Percentiles rank a stretch among this genome's conserved stretches.
phyloP scores from a whole-genome alignment of 495 filamentous ascomycete genomes.

The Chaetomium fimeti region DNA sequence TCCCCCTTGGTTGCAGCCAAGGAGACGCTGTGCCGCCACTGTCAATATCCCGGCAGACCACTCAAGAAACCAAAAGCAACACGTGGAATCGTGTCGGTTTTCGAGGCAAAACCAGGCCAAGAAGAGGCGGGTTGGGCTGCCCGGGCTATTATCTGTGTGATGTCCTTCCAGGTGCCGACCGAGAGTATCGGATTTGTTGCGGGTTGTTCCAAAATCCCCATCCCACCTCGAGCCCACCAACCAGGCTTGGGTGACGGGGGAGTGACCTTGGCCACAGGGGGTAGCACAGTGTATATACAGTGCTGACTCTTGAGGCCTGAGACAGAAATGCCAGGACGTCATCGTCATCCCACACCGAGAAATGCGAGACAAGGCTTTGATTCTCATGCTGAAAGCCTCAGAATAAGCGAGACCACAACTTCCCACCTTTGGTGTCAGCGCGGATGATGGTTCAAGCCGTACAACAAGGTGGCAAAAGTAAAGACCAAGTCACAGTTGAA shows the following conservation, averaged over 20 bases:
- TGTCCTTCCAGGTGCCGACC: neutral
- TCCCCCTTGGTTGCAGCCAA: neutral
- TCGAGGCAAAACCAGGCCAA: neutral
- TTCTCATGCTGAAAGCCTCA: too few relatives aligned
- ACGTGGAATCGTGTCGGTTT: neutral
- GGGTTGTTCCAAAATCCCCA: neutral
- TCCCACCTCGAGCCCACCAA: neutral
- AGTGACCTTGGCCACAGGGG: neutral
- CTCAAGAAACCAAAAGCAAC: neutral
- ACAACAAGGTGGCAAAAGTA: too few relatives aligned
- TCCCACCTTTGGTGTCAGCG: too few relatives aligned
- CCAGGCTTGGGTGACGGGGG: neutral
- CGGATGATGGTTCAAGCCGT: too few relatives aligned
- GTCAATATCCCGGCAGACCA: neutral
- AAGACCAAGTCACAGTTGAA: neutral
- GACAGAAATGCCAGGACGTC: neutral
- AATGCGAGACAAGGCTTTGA: too few relatives aligned
- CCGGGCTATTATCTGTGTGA: neutral
- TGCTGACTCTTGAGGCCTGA: neutral
- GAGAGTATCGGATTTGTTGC: slow-evolving; percentile 3
- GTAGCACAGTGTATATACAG: neutral
- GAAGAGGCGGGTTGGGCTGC: slow-evolving; percentile 3
- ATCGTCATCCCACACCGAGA: too few relatives aligned
- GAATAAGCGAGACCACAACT: too few relatives aligned
- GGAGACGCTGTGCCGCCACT: slow-evolving; percentile 3